These are phyloP conservation scores for Stagonosporopsis vannaccii DNA, from an alignment of 2,329 filamentous ascomycete genomes.

Conservation along the genomic window DNA sequence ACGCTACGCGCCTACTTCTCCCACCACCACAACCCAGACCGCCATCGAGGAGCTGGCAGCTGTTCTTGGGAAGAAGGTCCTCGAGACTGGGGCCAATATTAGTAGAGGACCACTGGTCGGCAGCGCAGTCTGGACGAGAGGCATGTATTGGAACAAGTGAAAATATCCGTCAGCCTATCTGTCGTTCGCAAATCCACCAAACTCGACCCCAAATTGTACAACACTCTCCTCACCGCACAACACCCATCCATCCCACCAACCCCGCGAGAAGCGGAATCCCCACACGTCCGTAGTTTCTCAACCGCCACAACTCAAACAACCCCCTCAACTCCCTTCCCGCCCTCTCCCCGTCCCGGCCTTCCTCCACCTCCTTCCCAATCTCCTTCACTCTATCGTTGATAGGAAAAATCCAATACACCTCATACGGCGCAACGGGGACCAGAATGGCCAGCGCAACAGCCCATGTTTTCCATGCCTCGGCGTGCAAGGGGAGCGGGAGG, in stretches of 20 bases:
- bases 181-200: too few species aligned
- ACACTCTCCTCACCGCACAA: background rate
- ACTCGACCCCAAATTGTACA: background rate
- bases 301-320: slow-evolving; percentile 9
- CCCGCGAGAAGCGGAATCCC: slow-evolving; percentile 7
- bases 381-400: slow-evolving; percentile 14
- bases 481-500: background rate
- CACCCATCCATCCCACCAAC: slow-evolving; percentile 1
- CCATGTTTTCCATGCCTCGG: slow-evolving; percentile 3
- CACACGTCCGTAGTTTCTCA: slow-evolving; percentile 15
- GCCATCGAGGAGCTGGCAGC: too few species aligned
- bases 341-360: background rate
- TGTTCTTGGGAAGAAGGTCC: too few species aligned
- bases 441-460: background rate
- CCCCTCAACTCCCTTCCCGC: background rate
- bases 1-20: too few species aligned
- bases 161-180: too few species aligned
- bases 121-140: too few species aligned
- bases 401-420: slow-evolving; percentile 13
- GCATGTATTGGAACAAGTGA: too few species aligned
- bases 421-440: slow-evolving; percentile 10
- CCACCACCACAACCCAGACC: too few species aligned
- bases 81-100: too few species aligned
- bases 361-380: background rate
- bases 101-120: too few species aligned